Percentiles rank a stretch among this genome's conserved stretches.
These are phyloP conservation scores for Starmerella asiatica DNA, from an alignment of 805 yeast species.

Conservation along the genomic window DNA sequence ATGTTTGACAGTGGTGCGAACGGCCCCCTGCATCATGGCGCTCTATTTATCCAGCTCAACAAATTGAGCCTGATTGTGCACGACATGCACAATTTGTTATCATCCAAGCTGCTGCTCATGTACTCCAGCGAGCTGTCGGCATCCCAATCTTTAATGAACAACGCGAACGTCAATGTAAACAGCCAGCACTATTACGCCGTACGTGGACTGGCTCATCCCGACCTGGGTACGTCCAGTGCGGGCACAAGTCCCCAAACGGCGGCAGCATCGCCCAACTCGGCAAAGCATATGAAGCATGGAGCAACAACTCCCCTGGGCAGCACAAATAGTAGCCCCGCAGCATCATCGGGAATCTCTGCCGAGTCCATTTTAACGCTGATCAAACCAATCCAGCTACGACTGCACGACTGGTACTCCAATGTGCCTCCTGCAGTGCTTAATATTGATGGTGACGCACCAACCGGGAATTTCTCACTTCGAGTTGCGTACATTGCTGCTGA, in stretches of 20 bases:
- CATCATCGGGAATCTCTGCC: neutral
- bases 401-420: slow-evolving; percentile 27
- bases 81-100: slow-evolving; percentile 29
- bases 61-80: slow-evolving; percentile 26
- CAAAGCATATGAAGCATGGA: neutral
- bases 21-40: slow-evolving; percentile 15
- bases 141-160: slow-evolving; percentile 13
- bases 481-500: slow-evolving; percentile 83
- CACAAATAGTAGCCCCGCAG: neutral
- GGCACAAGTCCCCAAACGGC: neutral
- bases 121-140: slow-evolving; percentile 14
- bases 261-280: neutral
- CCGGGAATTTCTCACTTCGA: slow-evolving; percentile 64
- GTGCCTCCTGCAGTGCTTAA: slow-evolving; percentile 24
- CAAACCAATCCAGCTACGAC: slow-evolving; percentile 35
- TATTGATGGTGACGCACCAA: slow-evolving; percentile 18
- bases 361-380: slow-evolving; percentile 62
- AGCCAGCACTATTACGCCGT: neutral
- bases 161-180: slow-evolving; percentile 11
- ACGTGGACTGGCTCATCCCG: neutral
- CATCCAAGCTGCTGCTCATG: slow-evolving; percentile 13
- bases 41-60: slow-evolving; percentile 27
- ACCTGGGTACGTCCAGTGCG: neutral
- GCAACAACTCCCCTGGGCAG: neutral
- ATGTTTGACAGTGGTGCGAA: slow-evolving; percentile 24